These are phyloP conservation scores for Gentiana straminea DNA, from an alignment of 257 asterid species.

Conservation along the genomic window DNA sequence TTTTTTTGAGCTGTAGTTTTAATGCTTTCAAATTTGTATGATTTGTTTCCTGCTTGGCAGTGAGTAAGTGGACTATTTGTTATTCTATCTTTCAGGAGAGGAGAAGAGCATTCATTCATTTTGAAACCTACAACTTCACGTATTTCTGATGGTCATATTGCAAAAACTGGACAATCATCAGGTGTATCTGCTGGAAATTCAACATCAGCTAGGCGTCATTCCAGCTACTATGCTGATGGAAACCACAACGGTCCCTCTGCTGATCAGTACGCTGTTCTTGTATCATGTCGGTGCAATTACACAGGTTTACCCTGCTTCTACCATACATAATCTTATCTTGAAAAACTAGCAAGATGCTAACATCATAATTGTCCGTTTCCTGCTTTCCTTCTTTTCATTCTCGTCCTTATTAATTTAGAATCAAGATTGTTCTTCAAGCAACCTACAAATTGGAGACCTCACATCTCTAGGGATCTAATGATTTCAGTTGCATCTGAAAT, in stretches of 20 bases:
- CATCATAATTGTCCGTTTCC: background rate
- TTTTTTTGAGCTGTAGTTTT: background rate
- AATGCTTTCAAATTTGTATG: background rate
- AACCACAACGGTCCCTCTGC: slow-evolving; percentile 40
- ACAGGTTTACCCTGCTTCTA: slow-evolving; percentile 44
- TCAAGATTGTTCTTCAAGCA: slow-evolving; percentile 90
- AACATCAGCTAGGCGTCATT: slow-evolving; percentile 39
- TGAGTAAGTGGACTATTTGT: slow-evolving; percentile 10
- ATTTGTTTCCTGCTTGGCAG: slow-evolving; percentile 6
- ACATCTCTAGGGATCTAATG: slow-evolving; percentile 84
- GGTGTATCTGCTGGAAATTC: slow-evolving; percentile 35
- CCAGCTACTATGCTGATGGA: slow-evolving; percentile 25
- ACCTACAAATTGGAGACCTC: slow-evolving; percentile 85
- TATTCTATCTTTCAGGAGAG: slow-evolving; percentile 62
- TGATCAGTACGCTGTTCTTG: slow-evolving; percentile 78
- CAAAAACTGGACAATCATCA: slow-evolving; percentile 27
- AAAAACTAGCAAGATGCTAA: background rate
- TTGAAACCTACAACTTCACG: slow-evolving; percentile 69
- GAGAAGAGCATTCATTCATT: slow-evolving; percentile 96
- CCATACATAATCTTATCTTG: background rate
- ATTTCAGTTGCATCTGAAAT: slow-evolving; percentile 94
- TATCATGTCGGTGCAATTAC: slow-evolving; percentile 93
- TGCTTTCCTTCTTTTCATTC: background rate
- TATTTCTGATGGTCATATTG: slow-evolving; percentile 29
- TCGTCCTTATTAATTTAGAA: slow-evolving; percentile 37